Evolutionary conservation across 2,329 filamentous ascomycete genomes (phyloP).

Genomic region (Colletotrichum costaricense): DNA sequence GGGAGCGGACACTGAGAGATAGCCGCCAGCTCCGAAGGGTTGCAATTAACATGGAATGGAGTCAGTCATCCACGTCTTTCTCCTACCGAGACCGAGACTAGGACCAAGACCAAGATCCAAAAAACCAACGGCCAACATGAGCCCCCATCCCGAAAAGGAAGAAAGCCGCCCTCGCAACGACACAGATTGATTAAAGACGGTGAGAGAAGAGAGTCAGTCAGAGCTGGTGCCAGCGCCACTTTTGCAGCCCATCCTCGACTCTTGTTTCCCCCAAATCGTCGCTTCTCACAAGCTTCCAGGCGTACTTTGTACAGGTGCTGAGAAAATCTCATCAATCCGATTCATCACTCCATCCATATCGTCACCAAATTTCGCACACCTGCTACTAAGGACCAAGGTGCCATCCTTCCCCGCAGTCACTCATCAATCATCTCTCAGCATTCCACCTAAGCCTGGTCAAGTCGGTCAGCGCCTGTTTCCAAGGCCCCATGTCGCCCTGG

Average conservation of each 20-base stretch:
- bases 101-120: conserved; percentile 1
- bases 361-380: conserved; percentile 12
- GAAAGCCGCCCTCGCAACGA: background rate
- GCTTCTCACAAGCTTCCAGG: background rate
- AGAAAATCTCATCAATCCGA: conserved; percentile 19
- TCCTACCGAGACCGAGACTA: conserved; percentile 16
- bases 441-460: background rate
- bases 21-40: background rate
- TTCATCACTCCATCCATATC: conserved; percentile 9
- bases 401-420: conserved; percentile 28
- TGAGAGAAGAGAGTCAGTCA: conserved; percentile 24
- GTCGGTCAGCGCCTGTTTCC: conserved; percentile 9
- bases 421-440: conserved; percentile 16
- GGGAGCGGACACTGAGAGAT: background rate
- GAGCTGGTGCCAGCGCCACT: background rate
- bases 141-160: conserved; percentile 5
- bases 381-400: conserved; percentile 1
- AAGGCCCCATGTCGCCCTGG: background rate
- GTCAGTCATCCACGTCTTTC: background rate
- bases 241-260: background rate
- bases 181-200: conserved; percentile 30
- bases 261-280: background rate
- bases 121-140: conserved; percentile 4
- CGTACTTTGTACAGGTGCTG: background rate
- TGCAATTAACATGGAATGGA: conserved; percentile 9